phyloP scores from a whole-genome alignment of 2,329 filamentous ascomycete species.

The Trichoderma koningii region DNA sequence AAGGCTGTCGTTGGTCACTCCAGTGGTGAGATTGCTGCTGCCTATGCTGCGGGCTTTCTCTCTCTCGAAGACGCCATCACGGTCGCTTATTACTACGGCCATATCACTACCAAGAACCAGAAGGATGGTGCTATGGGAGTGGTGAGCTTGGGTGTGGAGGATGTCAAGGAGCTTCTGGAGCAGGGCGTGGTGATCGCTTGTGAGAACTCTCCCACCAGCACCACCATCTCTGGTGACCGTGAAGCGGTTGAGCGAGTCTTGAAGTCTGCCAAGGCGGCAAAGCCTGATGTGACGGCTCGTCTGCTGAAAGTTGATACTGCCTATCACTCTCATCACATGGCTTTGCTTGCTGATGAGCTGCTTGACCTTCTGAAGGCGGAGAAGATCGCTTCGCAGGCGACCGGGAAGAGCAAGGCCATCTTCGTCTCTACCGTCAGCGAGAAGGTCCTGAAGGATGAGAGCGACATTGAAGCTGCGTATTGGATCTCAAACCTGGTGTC shows the following conservation, averaged over 20 bases:
- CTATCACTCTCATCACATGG: conserved; percentile 40
- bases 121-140: conserved; percentile 40
- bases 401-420: neutral
- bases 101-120: conserved; percentile 9
- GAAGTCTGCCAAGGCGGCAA: conserved; percentile 39
- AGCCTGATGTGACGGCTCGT: conserved; percentile 35
- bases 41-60: conserved; percentile 31
- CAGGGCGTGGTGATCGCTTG: conserved; percentile 29
- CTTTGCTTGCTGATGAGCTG: conserved; percentile 9
- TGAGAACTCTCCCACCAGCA: conserved; percentile 51
- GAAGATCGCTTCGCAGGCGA: neutral
- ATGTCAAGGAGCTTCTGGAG: conserved; percentile 31
- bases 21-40: conserved; percentile 35
- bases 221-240: conserved; percentile 42
- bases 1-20: conserved; percentile 32
- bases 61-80: conserved; percentile 28
- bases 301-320: conserved; percentile 34
- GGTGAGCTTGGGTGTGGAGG: conserved; percentile 35
- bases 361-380: conserved; percentile 12
- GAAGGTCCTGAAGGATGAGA: conserved; percentile 10
- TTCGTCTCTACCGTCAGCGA: conserved; percentile 26
- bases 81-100: conserved; percentile 32
- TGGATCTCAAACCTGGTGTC: conserved; percentile 28
- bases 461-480: conserved; percentile 19
- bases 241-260: conserved; percentile 34